Evolutionary conservation across 352 stramenopile species (phyloP), one percentile per base, ranked within the genome.

Genomic region (Globisporangium uncinulatum): DNA sequence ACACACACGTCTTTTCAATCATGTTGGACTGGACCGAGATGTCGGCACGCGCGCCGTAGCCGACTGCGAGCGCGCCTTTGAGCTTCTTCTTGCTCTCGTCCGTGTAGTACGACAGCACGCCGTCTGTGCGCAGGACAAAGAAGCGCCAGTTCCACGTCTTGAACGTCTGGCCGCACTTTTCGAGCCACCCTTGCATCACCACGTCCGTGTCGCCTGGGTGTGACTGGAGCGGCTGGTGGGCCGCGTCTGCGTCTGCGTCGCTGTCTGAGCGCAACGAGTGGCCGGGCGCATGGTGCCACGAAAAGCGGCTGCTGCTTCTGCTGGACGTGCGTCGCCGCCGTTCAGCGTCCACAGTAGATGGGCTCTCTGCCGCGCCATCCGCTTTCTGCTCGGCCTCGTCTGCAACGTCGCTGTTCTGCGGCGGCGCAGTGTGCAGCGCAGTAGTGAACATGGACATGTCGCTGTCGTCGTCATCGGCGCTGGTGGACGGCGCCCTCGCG

Each of bases 101-200:
- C 0, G 66, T 72, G 57, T 92, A 95, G 56, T 94, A 94, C 8
- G 78, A 84, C 54, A 95, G 70, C 47, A 90, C 75, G 34, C 86
- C 82, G 63, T 94, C 83, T 48, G 85, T 69, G 17, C 81, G 78
- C 45, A 95, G 67, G 50, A 94, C 86, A 54, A 95, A 95, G 70
- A 91, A 94, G 43, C 83, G 81, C 83, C 76, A 92, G 61, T 95
- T 92, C 86, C 86, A 94, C 50, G 86, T 93, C 76, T 95, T 94
- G 65, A 95, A 91, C 56, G 89, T 81, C 65, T 92, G 82, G 1
- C 86, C 83, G 56, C 86, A 94, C 61, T 95, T 95, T 51, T 95
- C 79, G 39, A 95, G 79, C 86, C 86, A 95, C 15, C 86, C 86
- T 46, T 92, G 76, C 69, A 91, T 91, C 7, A 93, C 71, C 32